These are phyloP conservation scores for Aspergillus avenaceus DNA, from an alignment of 495 filamentous ascomycete species.

Conservation along the genomic window DNA sequence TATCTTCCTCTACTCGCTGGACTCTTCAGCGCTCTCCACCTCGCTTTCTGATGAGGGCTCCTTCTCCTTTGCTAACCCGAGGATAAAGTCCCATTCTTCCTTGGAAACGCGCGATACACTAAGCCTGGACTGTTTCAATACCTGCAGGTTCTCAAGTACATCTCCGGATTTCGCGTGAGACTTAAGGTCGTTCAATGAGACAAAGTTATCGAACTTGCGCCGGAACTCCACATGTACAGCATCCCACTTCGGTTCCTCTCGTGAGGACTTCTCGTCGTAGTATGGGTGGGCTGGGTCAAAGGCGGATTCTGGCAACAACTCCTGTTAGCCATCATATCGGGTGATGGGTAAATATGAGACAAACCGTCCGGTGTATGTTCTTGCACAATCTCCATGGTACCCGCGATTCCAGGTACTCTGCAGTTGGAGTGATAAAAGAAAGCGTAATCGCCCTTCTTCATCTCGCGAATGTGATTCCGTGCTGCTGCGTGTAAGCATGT, in stretches of 20 bases:
- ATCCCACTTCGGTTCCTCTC: conserved; percentile 83
- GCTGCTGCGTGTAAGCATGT: conserved; percentile 40
- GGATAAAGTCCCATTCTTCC: conserved; percentile 78
- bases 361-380: conserved; percentile 75
- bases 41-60: conserved; percentile 12
- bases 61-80: conserved; percentile 36
- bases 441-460: conserved; percentile 86
- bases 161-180: conserved; percentile 51
- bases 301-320: conserved; percentile 59
- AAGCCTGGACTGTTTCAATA: conserved; percentile 72
- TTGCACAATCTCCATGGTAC: conserved; percentile 87
- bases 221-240: conserved; percentile 84
- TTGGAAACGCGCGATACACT: conserved; percentile 77
- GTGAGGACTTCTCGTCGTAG: conserved; percentile 69
- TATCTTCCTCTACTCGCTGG: conserved; percentile 9
- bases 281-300: conserved; percentile 76
- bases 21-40: conserved; percentile 8
- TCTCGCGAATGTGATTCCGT: conserved; percentile 80
- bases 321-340: conserved; percentile 2
- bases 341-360: conserved; percentile 13
- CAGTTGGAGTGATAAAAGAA: conserved; percentile 99
- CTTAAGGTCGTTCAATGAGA: conserved; percentile 73
- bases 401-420: conserved; percentile 84
- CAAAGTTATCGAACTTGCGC: conserved; percentile 68
- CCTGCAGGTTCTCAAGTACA: conserved; percentile 74